Conservation (phyloP, 129 eudicot species). For the Tagetes patula region DNA sequence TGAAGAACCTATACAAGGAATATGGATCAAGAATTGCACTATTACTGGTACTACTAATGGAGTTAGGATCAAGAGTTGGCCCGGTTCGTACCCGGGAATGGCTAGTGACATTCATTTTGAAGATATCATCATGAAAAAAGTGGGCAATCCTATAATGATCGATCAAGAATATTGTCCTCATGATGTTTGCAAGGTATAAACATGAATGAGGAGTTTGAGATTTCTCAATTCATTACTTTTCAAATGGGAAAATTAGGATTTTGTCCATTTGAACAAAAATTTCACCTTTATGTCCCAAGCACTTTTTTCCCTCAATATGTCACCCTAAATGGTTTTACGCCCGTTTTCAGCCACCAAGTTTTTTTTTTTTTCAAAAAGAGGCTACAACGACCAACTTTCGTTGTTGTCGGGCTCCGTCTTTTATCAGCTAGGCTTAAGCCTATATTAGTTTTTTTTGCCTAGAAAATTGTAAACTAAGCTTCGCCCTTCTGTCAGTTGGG, state of each 20-base stretch:
- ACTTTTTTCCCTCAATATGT: too few relatives aligned
- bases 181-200: constrained; percentile 22
- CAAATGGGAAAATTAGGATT: background rate
- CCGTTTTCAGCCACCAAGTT: too few relatives aligned
- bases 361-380: too few relatives aligned
- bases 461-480: too few relatives aligned
- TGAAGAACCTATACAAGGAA: constrained; percentile 44
- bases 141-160: constrained; percentile 42
- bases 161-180: constrained; percentile 53
- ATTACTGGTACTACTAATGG: constrained; percentile 42
- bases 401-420: too few relatives aligned
- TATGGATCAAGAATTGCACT: constrained; percentile 45
- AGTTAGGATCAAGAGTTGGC: constrained; percentile 52
- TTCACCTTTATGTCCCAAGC: too few relatives aligned
- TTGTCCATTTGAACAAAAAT: too few relatives aligned
- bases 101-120: constrained; percentile 47
- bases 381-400: too few relatives aligned
- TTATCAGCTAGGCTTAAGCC: too few relatives aligned
- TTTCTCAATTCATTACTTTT: background rate
- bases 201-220: background rate
- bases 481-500: too few relatives aligned
- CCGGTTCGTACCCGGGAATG: constrained; percentile 11
- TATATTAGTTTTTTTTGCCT: too few relatives aligned
- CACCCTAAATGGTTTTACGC: too few relatives aligned
- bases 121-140: constrained; percentile 45